Base-by-base conservation (phyloP, 768 basidiomycete species). In the Mycena pura region DNA sequence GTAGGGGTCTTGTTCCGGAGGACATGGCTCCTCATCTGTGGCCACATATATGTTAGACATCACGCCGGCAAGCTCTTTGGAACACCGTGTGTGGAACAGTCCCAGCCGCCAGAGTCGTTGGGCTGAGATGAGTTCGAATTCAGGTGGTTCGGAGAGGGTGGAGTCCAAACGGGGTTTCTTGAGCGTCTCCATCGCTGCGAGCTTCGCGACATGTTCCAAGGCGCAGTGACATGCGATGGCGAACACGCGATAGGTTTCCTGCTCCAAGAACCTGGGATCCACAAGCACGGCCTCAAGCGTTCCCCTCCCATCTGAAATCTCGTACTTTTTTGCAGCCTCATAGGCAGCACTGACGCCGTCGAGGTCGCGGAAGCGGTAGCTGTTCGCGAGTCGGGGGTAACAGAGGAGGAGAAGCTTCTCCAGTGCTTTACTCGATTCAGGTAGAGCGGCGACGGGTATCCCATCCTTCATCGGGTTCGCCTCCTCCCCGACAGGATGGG, bases 251-350 rank as follows among this genome's bases (percentile, higher is more conserved):
- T 69, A 54, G 14, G 63, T 67, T 15, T 65, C 31, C 39, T 61
- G 31, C 38, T 47, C 34, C 27, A 67, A 50, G 21, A 63, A 44
- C 4, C 17, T 15, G 6, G 61, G 60, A 5, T 51, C 50, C 29
- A 41, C 39, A 24, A 70, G 61, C 5, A 62, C n/a, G 6, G 38
- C 36, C 17, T 55, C 48, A 13, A 70, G 22, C 15, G 48, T 15
- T 45, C 71, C 63, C 51, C 74, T 69, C 11, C 77, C 73, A 28
- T 65, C 67, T 48, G 73, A 70, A 69, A 78, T 72, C 31, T 73
- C 70, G 69, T 74, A 79, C 62, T 74, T 78, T 62, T 71, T 67
- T 4, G 70, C 78, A 5, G 74, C 70, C 32, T 69, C 72, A 47
- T 73, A 74, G 46, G 73, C 74, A 6, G 54, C 66, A 70, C 72